These are phyloP conservation scores for Ricinus communis DNA, from an alignment of 345 rosid genomes.

Conservation along the genomic window DNA sequence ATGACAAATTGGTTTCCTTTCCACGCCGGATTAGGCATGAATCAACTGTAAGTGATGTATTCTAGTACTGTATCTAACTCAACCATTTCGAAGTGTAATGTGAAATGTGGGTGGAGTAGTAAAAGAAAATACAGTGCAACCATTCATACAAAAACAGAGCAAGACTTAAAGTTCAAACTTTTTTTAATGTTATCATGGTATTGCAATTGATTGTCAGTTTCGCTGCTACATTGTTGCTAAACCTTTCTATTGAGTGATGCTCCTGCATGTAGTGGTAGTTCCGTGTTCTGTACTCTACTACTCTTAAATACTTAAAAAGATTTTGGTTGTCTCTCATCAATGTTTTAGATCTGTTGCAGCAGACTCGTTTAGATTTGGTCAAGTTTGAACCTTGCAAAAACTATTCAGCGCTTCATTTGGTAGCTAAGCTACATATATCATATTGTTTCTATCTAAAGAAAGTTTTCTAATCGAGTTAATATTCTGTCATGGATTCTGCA, in stretches of 20 bases:
- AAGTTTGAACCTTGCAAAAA: not conserved
- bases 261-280: not conserved
- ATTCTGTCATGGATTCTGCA: not conserved
- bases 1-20: slow-evolving; percentile 55
- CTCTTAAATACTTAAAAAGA: not conserved
- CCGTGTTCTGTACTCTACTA: not conserved
- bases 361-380: not conserved
- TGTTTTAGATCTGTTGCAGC: not conserved
- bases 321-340: not conserved
- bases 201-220: not conserved
- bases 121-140: not conserved
- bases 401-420: not conserved
- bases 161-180: slow-evolving; percentile 2
- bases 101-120: not conserved
- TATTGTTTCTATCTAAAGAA: not conserved
- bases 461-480: not conserved
- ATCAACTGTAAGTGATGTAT: slow-evolving; percentile 72
- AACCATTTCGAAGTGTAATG: not conserved
- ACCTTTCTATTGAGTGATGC: not conserved
- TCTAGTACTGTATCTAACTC: slow-evolving; percentile 1
- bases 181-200: not conserved
- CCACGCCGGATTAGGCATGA: slow-evolving; percentile 76
- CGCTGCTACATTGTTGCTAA: not conserved
- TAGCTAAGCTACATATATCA: not conserved
- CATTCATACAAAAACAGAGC: not conserved